These are phyloP conservation scores for Linderina pennispora DNA, from an alignment of 192 early-diverging fungal genomes.

Conservation along the genomic window DNA sequence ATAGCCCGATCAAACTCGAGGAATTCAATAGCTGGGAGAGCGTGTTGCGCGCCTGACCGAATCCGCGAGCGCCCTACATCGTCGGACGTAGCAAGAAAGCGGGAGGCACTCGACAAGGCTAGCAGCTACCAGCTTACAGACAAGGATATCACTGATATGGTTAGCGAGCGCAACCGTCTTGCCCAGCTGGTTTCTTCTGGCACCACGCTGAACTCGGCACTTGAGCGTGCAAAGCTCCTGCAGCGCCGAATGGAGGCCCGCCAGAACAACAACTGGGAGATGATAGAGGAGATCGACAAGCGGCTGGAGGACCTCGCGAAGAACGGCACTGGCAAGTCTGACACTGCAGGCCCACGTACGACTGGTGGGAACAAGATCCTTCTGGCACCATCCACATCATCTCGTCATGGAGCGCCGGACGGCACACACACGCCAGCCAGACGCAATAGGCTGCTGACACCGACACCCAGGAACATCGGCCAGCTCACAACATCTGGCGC, in stretches of 20 bases:
- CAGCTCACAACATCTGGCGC: too few species aligned
- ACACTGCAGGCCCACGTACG: not conserved
- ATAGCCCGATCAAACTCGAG: constrained; percentile 54
- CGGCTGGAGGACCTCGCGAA: constrained; percentile 30
- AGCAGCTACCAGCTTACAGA: constrained; percentile 55
- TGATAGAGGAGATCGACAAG: constrained; percentile 37
- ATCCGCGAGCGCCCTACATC: constrained; percentile 38
- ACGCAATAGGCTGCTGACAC: constrained; percentile 19
- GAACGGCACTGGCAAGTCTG: constrained; percentile 3
- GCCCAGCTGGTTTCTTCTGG: constrained; percentile 21
- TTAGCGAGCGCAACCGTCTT: constrained; percentile 50
- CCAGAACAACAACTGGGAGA: constrained; percentile 44
- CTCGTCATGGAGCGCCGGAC: constrained; percentile 5
- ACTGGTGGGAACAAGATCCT: constrained; percentile 14
- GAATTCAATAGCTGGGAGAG: constrained; percentile 56
- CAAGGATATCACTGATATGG: constrained; percentile 59
- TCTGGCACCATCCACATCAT: constrained; percentile 21
- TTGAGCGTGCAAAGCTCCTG: constrained; percentile 46
- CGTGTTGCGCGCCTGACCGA: constrained; percentile 46
- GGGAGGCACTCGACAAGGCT: constrained; percentile 51
- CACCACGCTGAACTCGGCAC: constrained; percentile 23
- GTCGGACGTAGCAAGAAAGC: constrained; percentile 51
- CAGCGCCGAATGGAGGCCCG: constrained; percentile 48
- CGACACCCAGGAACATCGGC: constrained; percentile 3
- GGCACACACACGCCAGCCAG: constrained; percentile 4